phyloP scores from a whole-genome alignment of 305 asterid genomes.

The Plantago coronopus region DNA sequence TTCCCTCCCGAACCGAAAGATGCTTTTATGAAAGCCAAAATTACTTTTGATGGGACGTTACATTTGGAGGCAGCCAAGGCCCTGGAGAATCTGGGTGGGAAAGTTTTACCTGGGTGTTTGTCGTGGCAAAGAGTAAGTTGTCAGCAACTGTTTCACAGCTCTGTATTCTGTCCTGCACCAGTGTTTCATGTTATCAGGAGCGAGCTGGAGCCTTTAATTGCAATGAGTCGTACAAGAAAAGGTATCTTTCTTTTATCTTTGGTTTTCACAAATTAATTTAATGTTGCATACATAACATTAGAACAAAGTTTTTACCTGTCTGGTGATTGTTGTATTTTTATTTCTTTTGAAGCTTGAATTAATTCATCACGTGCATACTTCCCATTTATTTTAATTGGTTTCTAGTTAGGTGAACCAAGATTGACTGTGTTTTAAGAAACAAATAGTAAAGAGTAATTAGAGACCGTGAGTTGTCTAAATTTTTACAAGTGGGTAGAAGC shows the following conservation, averaged over 20 bases:
- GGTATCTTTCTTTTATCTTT: constrained; percentile 34
- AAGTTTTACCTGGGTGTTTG: constrained; percentile 64
- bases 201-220: constrained; percentile 46
- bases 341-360: neutral
- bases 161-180: constrained; percentile 68
- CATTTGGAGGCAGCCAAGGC: constrained; percentile 92
- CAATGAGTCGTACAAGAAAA: constrained; percentile 35
- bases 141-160: constrained; percentile 60
- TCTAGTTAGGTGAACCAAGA: neutral
- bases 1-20: constrained; percentile 53
- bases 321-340: constrained; percentile 18
- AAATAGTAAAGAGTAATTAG: no score
- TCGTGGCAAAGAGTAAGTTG: constrained; percentile 85
- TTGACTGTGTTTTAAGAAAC: neutral
- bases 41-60: constrained; percentile 71
- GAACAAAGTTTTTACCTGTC: neutral
- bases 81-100: constrained; percentile 69
- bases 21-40: constrained; percentile 51
- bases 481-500: no score
- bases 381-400: neutral
- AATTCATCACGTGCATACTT: neutral
- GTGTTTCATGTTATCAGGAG: constrained; percentile 58
- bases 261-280: constrained; percentile 7
- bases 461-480: no score
- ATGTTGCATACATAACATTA: neutral